Base-by-base conservation (phyloP, 2,329 filamentous ascomycete species). In the Sclerotinia trifoliorum region DNA sequence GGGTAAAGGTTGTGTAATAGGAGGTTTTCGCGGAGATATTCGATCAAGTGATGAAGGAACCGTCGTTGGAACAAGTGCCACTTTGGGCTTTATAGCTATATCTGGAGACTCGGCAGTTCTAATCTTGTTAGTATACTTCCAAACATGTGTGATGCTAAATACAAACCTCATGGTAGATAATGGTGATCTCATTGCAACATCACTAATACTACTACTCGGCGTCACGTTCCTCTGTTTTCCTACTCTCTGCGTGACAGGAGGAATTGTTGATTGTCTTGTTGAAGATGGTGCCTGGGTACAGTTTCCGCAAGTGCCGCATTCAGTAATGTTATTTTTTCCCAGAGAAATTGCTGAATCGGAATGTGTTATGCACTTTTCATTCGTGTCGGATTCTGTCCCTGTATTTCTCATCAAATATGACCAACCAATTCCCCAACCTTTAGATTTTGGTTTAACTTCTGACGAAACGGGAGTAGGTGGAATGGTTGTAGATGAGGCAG, bases 151-250 rank as follows among this genome's bases (percentile, higher is more conserved):
- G 11, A 2, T 7, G 32, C 19, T 19, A 5, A 39, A 51, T 3
- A 64, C 71, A 29, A 67, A 75, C 75, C 73, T 64, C 66, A 75
- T 70, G 2, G 68, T 75, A 7, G 73, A 73, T 15, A 75, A 54
- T 32, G 75, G 74, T 24, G 74, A 75, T 56, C 74, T 69, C 35
- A 71, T 70, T 1, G 72, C 72, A 19, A 71, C 54, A 55, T 75
- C 72, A 52, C 70, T 74, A 49, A 75, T 76, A 65, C 72, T 74
- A 51, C 73, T 75, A 46, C 74, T 75, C 6, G 74, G 74, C 11
- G 73, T 76, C 7, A 74, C 71, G 1, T 65, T 70, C 56, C 63
- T 70, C 54, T 71, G 58, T 52, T 67, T 39, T 17, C 63, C 49
- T 46, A 57, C 39, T 66, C 65, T 49, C 51, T 70, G 69, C 2